Percentiles rank a stretch among this genome's conserved stretches.
phyloP scores from a whole-genome alignment of 2,329 filamentous ascomycete genomes.

The Amesomyces nigricolor region DNA sequence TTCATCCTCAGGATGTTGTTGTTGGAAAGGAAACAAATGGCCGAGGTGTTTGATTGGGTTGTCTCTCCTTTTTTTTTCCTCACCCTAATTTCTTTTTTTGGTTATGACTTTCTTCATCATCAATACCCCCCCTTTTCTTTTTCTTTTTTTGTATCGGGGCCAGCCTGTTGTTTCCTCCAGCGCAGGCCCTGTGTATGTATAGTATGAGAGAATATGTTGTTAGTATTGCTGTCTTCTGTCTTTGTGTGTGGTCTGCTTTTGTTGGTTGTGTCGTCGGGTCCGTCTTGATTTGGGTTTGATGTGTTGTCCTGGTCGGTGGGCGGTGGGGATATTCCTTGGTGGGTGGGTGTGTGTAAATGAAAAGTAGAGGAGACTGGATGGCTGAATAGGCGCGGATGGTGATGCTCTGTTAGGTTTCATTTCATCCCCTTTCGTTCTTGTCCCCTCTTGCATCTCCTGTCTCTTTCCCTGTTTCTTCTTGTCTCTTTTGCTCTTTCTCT shows the following conservation, averaged over 20 bases:
- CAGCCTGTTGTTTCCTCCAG: background rate
- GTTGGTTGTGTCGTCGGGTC: background rate
- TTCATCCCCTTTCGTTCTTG: background rate
- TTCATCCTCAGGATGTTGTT: background rate
- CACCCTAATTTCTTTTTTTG: background rate
- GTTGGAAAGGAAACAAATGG: no score
- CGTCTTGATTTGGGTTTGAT: background rate
- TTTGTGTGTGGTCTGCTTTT: background rate
- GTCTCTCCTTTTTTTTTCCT: background rate
- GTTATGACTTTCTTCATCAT: background rate
- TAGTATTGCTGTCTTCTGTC: background rate
- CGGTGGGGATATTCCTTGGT: background rate
- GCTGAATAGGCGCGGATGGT: background rate
- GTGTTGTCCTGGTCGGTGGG: background rate
- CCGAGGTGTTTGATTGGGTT: no score
- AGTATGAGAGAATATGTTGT: background rate
- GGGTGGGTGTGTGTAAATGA: background rate
- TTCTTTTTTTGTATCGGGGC: background rate
- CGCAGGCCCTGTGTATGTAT: background rate
- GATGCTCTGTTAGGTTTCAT: background rate
- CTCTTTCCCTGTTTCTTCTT: background rate
- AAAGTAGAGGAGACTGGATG: background rate
- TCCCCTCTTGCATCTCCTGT: background rate
- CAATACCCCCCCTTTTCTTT: constrained; percentile 7
- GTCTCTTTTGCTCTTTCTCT: background rate